Evolutionary conservation across 73 alveolate species (phyloP), one percentile per base, ranked within the genome.

Genomic region (Paramecium octaurelia): DNA sequence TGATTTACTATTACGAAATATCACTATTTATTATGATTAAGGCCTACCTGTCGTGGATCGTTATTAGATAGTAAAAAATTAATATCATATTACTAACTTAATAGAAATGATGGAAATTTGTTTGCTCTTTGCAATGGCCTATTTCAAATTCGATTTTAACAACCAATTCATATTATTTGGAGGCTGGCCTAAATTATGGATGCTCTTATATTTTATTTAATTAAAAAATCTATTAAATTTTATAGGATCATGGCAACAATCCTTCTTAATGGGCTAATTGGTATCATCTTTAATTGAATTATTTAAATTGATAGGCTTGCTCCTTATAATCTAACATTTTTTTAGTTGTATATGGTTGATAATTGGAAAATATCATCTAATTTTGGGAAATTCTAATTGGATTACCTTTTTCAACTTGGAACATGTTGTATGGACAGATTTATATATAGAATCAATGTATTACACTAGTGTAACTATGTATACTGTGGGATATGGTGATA

Each of bases 401-500:
- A 42, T 75, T 75, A 34, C 68, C 6, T 35, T 14, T 16, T 29
- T 35, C 14, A 35, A 29, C 34, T 38, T 42, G 14, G 88, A 64
- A 8, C 20, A 64, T 24, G 14, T 21, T 20, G 16, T 23, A 14
- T 87, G 86, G 73, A 58, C 48, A 9, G 44, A 64, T 64, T 68
- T 58, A 89, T 89, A 89, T 71, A 40, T 89, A n/a, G 71, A 89
- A 29, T 69, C 94, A 0, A 38, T 70, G 48, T 89, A 89, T 44
- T 89, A 21, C 58, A 89, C 75, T 18, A 59, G 92, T 71, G 94
- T 89, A 14, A 89, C 92, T n/a, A 89, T 89, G 94, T 70, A 48
- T 8, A 89, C 94, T 0, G 94, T 89, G 3, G 94, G 94, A 27
- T 89, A 70, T 89, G 94, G 94, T 23, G 94, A 89, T 46, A 42